A percentile compares a stretch with the other conserved stretches of the same genome.
These are phyloP conservation scores for Persicaria tinctoria DNA, from an alignment of 148 eudicot genomes.

Conservation along the genomic window DNA sequence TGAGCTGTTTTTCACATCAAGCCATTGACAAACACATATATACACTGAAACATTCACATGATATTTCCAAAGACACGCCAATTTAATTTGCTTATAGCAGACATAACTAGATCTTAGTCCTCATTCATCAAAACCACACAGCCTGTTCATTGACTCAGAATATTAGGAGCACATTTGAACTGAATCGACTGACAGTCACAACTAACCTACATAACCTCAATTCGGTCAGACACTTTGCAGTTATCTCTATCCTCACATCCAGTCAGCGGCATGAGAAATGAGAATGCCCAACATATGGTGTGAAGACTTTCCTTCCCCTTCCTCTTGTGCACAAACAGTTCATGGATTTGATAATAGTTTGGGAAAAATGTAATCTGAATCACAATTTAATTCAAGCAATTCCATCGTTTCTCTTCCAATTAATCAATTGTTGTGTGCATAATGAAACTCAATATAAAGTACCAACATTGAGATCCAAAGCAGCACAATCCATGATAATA, in stretches of 20 bases:
- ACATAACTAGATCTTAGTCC: neutral
- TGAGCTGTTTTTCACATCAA: neutral
- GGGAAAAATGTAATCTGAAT: neutral
- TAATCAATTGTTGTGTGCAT: neutral
- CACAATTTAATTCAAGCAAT: neutral
- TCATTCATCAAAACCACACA: neutral
- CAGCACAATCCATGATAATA: neutral
- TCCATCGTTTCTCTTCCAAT: neutral
- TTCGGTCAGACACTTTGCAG: neutral
- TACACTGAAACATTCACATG: neutral
- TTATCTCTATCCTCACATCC: neutral
- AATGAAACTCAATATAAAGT: neutral
- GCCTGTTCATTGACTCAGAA: neutral
- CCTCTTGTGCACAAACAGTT: neutral
- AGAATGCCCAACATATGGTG: neutral
- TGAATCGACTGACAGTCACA: neutral
- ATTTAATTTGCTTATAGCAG: neutral
- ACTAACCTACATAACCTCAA: neutral
- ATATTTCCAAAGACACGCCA: neutral
- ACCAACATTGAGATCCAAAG: neutral
- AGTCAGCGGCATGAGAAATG: neutral
- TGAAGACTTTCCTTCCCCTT: neutral
- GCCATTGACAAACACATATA: neutral
- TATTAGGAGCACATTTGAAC: neutral
- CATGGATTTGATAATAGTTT: neutral